phyloP scores from a whole-genome alignment of 495 filamentous ascomycete species.

The Pyronema domesticum region DNA sequence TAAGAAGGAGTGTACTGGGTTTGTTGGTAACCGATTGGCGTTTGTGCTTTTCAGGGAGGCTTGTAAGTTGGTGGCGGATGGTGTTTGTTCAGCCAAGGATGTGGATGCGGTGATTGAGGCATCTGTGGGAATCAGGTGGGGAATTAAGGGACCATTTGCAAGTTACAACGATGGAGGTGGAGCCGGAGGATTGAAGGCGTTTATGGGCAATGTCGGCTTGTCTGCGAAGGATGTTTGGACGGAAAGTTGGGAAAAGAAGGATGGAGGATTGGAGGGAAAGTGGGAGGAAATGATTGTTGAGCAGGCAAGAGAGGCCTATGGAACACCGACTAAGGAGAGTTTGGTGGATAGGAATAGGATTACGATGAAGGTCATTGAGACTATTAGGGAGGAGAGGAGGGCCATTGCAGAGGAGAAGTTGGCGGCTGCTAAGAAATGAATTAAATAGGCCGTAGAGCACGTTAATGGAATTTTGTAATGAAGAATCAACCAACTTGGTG shows the following conservation, averaged over 20 bases:
- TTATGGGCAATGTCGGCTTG: constrained; percentile 38
- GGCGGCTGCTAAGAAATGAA: neutral
- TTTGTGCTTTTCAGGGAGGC: constrained; percentile 33
- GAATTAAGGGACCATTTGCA: constrained; percentile 40
- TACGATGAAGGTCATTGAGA: constrained; percentile 11
- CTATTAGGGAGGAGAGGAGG: constrained; percentile 5
- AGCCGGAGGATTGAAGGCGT: constrained; percentile 33
- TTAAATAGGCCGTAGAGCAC: too few species aligned
- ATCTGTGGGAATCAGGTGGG: constrained; percentile 36
- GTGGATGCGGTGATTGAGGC: constrained; percentile 29
- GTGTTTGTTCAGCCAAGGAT: constrained; percentile 31
- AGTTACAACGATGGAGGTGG: constrained; percentile 45
- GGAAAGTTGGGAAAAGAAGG: constrained; percentile 13
- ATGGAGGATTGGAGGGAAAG: constrained; percentile 19
- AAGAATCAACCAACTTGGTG: too few species aligned
- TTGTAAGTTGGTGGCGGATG: constrained; percentile 32
- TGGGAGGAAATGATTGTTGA: constrained; percentile 22
- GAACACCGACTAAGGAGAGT: constrained; percentile 5
- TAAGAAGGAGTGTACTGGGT: constrained; percentile 34
- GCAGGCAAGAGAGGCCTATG: constrained; percentile 17
- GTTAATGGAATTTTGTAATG: too few species aligned
- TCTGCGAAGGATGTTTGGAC: constrained; percentile 40
- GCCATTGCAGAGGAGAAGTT: neutral
- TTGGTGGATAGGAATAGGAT: constrained; percentile 8
- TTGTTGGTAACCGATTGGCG: constrained; percentile 35